Evolutionary conservation across 1,284 basidiomycete species (phyloP).

Genomic region (Malassezia slooffiae): DNA sequence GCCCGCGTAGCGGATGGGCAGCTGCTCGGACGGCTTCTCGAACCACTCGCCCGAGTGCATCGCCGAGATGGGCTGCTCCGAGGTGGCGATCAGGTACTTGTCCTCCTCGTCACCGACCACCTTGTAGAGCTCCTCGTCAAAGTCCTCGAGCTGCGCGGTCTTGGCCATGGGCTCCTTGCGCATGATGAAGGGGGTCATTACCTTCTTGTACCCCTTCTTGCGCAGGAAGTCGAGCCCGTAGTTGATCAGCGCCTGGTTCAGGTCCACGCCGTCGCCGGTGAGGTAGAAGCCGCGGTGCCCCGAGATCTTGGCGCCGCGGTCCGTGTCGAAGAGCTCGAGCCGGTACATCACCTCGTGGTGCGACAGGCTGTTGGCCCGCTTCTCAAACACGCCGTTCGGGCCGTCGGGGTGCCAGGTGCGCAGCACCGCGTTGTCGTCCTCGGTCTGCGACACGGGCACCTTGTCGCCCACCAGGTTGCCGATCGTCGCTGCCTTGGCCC

Average conservation of each 20-base stretch:
- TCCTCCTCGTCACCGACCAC: conserved; percentile 78
- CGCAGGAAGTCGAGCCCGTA: conserved; percentile 91
- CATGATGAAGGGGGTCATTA: conserved; percentile 97
- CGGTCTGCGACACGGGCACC: conserved; percentile 74
- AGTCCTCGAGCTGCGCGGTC: conserved; percentile 93
- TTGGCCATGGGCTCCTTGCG: conserved; percentile 94
- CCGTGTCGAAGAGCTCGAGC: conserved; percentile 87
- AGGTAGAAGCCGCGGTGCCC: conserved; percentile 96
- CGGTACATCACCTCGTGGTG: conserved; percentile 93
- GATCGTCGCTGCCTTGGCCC: conserved; percentile 66
- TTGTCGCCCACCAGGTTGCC: conserved; percentile 86
- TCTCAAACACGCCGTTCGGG: conserved; percentile 53
- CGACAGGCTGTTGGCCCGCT: conserved; percentile 64
- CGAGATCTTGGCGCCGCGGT: conserved; percentile 75
- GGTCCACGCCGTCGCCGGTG: conserved; percentile 85
- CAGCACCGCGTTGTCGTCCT: conserved; percentile 83
- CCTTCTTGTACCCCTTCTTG: conserved; percentile 73
- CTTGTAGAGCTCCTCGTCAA: conserved; percentile 97
- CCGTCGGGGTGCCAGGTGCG: conserved; percentile 78
- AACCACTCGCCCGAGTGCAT: conserved; percentile 95
- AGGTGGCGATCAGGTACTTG: conserved; percentile 97
- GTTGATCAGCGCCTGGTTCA: conserved; percentile 89
- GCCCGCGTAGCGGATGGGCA: conserved; percentile 67
- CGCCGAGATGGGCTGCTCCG: conserved; percentile 94
- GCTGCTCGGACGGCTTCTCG: conserved; percentile 75